Evolutionary conservation across 176 grass and related monocot species (phyloP), one percentile per base, ranked within the genome.

Genomic region (Saccharum officinarum): DNA sequence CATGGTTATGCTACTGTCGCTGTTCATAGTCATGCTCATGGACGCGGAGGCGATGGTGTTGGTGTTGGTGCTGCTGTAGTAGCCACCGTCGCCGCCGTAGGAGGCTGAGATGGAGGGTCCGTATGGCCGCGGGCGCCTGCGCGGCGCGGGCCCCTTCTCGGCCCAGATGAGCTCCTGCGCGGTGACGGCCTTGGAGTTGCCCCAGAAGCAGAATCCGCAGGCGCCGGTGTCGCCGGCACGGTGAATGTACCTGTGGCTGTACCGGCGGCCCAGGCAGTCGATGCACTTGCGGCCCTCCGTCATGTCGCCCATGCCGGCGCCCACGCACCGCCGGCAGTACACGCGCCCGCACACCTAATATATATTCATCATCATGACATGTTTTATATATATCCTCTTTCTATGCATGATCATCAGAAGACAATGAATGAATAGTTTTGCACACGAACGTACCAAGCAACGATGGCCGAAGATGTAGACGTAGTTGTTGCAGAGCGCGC

Each of bases 241-340:
- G 65, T 89, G 77, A 65, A 94, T 94, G 49, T 94, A 94, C 78
- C 89, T 77, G 79, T 92, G 87, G 85, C 92, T 94, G 69, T 80
- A 94, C 62, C 87, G 82, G 14, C 84, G 88, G 5, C 92, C 89
- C 11, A 94, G 69, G 82, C 89, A 94, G 37, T 88, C 78, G n/a
- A 86, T 52, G 73, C 89, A 94, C 86, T 94, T 94, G 40, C 92
- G 88, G 28, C 92, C 92, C 83, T 92, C 89, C 7, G 84, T 34
- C 89, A 94, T 94, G 22, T 94, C 89, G 22, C 87, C 92, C 92
- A 94, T 92, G 55, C 85, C 89, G 2, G 39, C 68, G 67, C 73
- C 23, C 34, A 89, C 89, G 50, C 92, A 94, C 2, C 62, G 74
- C 31, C 89, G 87, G 78, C 89, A 94, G 75, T 94, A 94, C 3